phyloP scores from a whole-genome alignment of 352 stramenopile species.

The Globisporangium yorkense region DNA sequence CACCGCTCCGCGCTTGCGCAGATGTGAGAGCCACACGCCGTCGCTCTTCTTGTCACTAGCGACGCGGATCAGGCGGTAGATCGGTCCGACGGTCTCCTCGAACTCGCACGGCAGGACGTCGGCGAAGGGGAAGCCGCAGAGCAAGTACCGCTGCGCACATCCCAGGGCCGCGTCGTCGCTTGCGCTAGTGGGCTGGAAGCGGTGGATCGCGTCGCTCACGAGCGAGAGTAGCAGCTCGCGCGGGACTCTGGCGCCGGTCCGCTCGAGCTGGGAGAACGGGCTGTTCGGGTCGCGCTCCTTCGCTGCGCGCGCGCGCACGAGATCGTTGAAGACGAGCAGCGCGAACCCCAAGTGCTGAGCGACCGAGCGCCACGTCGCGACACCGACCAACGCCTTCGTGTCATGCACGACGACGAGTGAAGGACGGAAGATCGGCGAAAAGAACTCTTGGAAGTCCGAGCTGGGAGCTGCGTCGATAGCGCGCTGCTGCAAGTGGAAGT shows the following conservation, averaged over 20 bases:
- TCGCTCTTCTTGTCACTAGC: not conserved
- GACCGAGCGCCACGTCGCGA: slow-evolving; percentile 3
- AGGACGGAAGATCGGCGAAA: slow-evolving; percentile 27
- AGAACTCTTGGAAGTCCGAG: slow-evolving; percentile 14
- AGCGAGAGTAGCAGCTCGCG: slow-evolving; percentile 19
- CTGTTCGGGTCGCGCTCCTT: slow-evolving; percentile 21
- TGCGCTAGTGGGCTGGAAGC: not conserved
- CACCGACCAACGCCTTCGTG: slow-evolving; percentile 8
- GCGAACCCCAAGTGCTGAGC: slow-evolving; percentile 19
- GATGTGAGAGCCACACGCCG: slow-evolving; percentile 1
- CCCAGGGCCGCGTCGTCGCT: not conserved
- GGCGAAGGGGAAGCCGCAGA: slow-evolving; percentile 36
- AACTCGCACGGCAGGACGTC: slow-evolving; percentile 19
- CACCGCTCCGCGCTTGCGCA: not conserved
- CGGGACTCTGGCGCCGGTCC: slow-evolving; percentile 22
- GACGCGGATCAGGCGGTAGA: slow-evolving; percentile 13
- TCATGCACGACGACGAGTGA: slow-evolving; percentile 26
- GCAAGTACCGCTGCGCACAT: slow-evolving; percentile 29
- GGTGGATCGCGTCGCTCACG: slow-evolving; percentile 10
- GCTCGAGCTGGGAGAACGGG: slow-evolving; percentile 20
- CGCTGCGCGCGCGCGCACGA: slow-evolving; percentile 13
- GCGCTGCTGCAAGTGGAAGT: slow-evolving; percentile 1
- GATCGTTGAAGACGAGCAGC: slow-evolving; percentile 19
- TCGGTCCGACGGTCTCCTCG: slow-evolving; percentile 20
- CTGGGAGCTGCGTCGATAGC: not conserved